Base-by-base conservation (phyloP, 2,329 filamentous ascomycete species). In the Aspergillus sp. region DNA sequence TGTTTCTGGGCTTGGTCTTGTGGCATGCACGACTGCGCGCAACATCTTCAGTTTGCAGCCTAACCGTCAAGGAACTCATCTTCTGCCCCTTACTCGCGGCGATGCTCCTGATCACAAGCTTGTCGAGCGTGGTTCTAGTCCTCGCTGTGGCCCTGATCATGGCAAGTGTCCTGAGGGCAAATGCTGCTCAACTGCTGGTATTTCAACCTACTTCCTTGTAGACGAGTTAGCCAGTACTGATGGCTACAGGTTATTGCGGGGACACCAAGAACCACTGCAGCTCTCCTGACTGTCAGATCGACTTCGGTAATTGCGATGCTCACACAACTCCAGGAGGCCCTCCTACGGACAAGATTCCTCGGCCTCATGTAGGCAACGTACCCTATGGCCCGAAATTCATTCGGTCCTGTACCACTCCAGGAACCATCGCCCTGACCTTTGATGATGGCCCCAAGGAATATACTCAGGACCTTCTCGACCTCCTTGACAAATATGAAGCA, bases 371-470 rank as follows among this genome's bases (percentile, higher is more conserved):
- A 23, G 77, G 77, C 21, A 63, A 68, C 39, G 70, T 76, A 15
- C 72, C 74, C 17, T 79, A 79, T 51, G 76, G 72, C 1, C 72
- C 72, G 21, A 58, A 63, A 8, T 66, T 70, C 17, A 76, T 79
- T 56, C 72, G 73, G 32, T 70, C 73, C 10, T 81, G 80, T 64
- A 71, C 67, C 41, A 78, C 78, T n/a, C 78, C 81, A 2, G 85
- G 87, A 55, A 85, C 84, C 10, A 81, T 90, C 66, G 88, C 88
- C 17, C 72, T 90, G 58, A 90, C 87, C 0, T 90, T 84, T 65
- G 88, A 90, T 65, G 88, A 90, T 70, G 88, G 88, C 1, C 88
- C 87, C 21, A 84, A 84, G 64, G 73, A 80, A 19, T 89, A 86
- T 72, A 90, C 87, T 1, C 74, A 76, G 43, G 82, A 87, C 62